phyloP scores from a whole-genome alignment of 768 basidiomycete genomes.

The Psilocybe cubensis region DNA sequence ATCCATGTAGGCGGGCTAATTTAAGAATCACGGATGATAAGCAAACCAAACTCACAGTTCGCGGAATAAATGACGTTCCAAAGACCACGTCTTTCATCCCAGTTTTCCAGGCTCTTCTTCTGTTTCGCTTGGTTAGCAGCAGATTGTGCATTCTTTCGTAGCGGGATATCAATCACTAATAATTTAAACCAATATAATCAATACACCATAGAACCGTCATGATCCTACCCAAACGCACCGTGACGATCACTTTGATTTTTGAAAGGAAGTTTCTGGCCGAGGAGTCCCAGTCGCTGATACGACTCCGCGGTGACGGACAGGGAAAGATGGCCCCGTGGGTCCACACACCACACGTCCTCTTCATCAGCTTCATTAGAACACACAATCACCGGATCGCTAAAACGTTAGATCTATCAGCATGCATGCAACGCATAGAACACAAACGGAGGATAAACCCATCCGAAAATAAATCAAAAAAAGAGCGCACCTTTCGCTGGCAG shows the following conservation, averaged over 20 bases:
- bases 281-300: slow-evolving; percentile 64
- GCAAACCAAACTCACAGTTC: slow-evolving; percentile 28
- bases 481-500: slow-evolving; percentile 30
- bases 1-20: no score
- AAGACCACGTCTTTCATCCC: slow-evolving; percentile 49
- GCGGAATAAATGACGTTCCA: slow-evolving; percentile 51
- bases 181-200: neutral
- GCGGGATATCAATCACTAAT: slow-evolving; percentile 51
- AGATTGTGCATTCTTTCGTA: slow-evolving; percentile 43
- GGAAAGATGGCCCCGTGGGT: slow-evolving; percentile 62
- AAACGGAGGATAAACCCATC: no score
- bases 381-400: slow-evolving; percentile 42
- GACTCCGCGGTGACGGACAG: slow-evolving; percentile 57
- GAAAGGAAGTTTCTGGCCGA: slow-evolving; percentile 59
- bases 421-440: neutral
- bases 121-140: slow-evolving; percentile 39
- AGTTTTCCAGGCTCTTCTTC: slow-evolving; percentile 43
- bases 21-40: no score
- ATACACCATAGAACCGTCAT: neutral
- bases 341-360: slow-evolving; percentile 74
- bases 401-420: neutral
- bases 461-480: neutral
- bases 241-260: slow-evolving; percentile 49
- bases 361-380: slow-evolving; percentile 30
- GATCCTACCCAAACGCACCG: slow-evolving; percentile 45